phyloP scores from a whole-genome alignment of 148 eudicot genomes.

The Fagopyrum esculentum region DNA sequence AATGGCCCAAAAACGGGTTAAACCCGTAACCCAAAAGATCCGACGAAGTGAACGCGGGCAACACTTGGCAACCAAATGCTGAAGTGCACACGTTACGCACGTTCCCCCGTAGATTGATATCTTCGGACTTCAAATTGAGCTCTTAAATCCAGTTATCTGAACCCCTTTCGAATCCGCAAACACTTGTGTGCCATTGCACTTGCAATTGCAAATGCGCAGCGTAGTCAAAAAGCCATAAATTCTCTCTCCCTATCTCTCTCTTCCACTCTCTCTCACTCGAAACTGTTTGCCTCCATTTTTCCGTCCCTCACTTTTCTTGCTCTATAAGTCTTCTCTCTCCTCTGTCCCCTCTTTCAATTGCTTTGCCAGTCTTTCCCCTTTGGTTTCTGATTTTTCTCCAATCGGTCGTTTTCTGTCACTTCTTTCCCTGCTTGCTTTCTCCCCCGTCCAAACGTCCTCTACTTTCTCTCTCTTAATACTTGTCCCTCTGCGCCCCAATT shows the following conservation, averaged over 20 bases:
- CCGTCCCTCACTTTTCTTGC: conserved; percentile 27
- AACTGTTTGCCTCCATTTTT: conserved; percentile 5
- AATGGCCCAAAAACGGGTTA: conserved; percentile 1
- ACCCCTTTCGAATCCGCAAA: conserved; percentile 20
- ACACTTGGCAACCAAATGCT: conserved; percentile 1
- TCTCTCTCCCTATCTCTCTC: conserved; percentile 5
- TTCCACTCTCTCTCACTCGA: conserved; percentile 6
- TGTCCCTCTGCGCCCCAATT: conserved; percentile 6
- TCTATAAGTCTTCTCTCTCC: conserved; percentile 21
- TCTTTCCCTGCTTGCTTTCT: conserved; percentile 6
- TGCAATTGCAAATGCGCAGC: conserved; percentile 3
- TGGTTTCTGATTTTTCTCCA: conserved; percentile 23
- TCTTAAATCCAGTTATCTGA: conserved; percentile 16
- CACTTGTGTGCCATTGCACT: not conserved
- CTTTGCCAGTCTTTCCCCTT: conserved; percentile 6
- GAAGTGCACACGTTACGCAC: conserved; percentile 8
- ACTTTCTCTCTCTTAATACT: not conserved
- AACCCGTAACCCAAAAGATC: not conserved
- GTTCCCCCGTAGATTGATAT: not conserved
- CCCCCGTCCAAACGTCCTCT: not conserved
- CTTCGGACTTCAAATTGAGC: conserved; percentile 20
- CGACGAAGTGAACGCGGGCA: not conserved
- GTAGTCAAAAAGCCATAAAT: conserved; percentile 23
- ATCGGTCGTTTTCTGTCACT: conserved; percentile 24
- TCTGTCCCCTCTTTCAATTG: conserved; percentile 17